Evolutionary conservation across 495 filamentous ascomycete species (phyloP).

Genomic region (Tuber magnatum): DNA sequence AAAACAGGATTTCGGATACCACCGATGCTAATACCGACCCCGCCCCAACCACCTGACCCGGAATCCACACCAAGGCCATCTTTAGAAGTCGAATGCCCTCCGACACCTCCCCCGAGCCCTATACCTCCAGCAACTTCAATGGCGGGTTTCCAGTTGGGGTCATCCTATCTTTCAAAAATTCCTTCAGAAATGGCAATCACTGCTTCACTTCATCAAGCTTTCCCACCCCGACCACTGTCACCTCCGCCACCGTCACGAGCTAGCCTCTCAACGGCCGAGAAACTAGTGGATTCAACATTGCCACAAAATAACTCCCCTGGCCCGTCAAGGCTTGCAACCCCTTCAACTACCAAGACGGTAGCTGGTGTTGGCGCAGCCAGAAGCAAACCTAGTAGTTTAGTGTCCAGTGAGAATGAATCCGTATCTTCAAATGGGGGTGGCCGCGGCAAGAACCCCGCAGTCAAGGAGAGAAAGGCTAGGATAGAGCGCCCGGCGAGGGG

Average conservation of each 20-base stretch:
- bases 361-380: neutral
- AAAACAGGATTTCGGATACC: constrained; percentile 23
- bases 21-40: constrained; percentile 23
- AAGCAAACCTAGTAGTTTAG: neutral
- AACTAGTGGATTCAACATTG: neutral
- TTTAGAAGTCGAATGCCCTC: constrained; percentile 35
- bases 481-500: constrained; percentile 25
- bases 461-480: constrained; percentile 22
- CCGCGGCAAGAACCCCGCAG: constrained; percentile 7
- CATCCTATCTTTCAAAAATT: constrained; percentile 32
- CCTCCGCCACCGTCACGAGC: constrained; percentile 19
- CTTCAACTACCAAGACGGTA: neutral
- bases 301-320: neutral
- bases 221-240: constrained; percentile 35
- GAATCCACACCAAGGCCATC: constrained; percentile 28
- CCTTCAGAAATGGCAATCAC: constrained; percentile 37
- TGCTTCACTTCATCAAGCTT: constrained; percentile 30
- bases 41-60: constrained; percentile 19
- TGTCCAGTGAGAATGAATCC: constrained; percentile 15
- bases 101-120: constrained; percentile 40
- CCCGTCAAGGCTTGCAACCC: neutral
- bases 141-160: constrained; percentile 27
- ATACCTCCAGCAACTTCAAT: constrained; percentile 27
- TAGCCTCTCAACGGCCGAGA: neutral
- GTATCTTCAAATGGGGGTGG: constrained; percentile 19